These are phyloP conservation scores for Ceratocystis huliohia DNA, from an alignment of 2,329 filamentous ascomycete species.

Conservation along the genomic window DNA sequence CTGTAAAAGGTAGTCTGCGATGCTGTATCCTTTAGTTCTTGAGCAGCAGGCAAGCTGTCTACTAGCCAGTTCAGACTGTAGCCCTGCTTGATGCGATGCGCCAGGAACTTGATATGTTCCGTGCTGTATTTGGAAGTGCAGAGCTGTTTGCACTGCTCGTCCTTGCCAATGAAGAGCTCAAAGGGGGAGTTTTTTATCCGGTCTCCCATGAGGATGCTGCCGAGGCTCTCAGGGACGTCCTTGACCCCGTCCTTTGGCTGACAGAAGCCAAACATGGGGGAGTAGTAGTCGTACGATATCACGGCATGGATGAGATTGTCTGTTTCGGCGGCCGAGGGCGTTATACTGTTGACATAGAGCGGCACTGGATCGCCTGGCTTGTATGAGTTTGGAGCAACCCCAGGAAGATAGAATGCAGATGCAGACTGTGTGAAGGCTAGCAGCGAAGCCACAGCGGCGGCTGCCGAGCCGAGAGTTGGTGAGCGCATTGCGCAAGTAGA, in stretches of 20 bases:
- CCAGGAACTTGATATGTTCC: constrained; percentile 63
- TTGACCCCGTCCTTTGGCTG: constrained; percentile 61
- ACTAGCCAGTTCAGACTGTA: constrained; percentile 95
- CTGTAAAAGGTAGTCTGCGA: constrained; percentile 75
- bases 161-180: constrained; percentile 70
- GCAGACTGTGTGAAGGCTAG: constrained; percentile 41
- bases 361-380: constrained; percentile 66
- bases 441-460: constrained; percentile 38
- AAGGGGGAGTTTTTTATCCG: constrained; percentile 95
- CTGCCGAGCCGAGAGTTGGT: constrained; percentile 8
- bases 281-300: constrained; percentile 93
- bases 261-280: constrained; percentile 79
- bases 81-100: constrained; percentile 65
- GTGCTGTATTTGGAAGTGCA: constrained; percentile 56
- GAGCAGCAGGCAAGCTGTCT: constrained; percentile 83
- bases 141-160: constrained; percentile 75
- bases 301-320: constrained; percentile 82
- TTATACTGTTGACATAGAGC: constrained; percentile 84
- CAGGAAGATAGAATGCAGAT: constrained; percentile 86
- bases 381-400: constrained; percentile 90
- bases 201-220: constrained; percentile 94
- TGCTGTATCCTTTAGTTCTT: constrained; percentile 63
- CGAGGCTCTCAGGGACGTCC: constrained; percentile 62
- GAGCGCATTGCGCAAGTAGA: constrained; percentile 18
- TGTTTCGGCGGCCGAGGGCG: constrained; percentile 62